Conservation (phyloP, 768 basidiomycete species). For the Pleurotus cornucopiae region DNA sequence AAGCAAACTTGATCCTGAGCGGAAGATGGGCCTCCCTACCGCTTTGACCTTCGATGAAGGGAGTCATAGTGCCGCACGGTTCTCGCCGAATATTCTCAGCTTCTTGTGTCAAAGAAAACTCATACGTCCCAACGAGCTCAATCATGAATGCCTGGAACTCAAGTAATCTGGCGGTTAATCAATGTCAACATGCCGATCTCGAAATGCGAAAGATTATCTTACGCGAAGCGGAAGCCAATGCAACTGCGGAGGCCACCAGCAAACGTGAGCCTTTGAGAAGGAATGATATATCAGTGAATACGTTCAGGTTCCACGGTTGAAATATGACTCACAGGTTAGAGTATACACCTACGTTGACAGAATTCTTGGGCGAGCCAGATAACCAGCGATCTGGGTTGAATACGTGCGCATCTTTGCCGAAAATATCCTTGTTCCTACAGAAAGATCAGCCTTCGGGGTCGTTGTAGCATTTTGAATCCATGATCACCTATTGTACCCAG, state of each 20-base stretch:
- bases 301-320: no score
- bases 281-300: background rate
- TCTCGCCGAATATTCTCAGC: constrained; percentile 32
- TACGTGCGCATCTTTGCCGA: constrained; percentile 53
- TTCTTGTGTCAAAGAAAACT: constrained; percentile 39
- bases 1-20: constrained; percentile 29
- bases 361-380: constrained; percentile 28
- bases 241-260: constrained; percentile 44
- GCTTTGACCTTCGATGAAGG: constrained; percentile 35
- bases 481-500: constrained; percentile 27
- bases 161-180: constrained; percentile 23
- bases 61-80: constrained; percentile 35
- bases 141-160: constrained; percentile 60
- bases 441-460: no score
- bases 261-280: constrained; percentile 29
- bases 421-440: constrained; percentile 42
- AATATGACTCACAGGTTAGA: constrained; percentile 32
- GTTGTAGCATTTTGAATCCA: no score
- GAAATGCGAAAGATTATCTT: background rate
- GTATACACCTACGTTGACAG: constrained; percentile 40
- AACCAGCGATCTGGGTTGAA: constrained; percentile 60
- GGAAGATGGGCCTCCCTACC: constrained; percentile 39
- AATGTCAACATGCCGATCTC: background rate
- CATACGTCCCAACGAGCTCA: constrained; percentile 48
- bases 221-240: constrained; percentile 48